Evolutionary conservation across 2,329 filamentous ascomycete species (phyloP).

Genomic region (Pseudocercospora eumusae): DNA sequence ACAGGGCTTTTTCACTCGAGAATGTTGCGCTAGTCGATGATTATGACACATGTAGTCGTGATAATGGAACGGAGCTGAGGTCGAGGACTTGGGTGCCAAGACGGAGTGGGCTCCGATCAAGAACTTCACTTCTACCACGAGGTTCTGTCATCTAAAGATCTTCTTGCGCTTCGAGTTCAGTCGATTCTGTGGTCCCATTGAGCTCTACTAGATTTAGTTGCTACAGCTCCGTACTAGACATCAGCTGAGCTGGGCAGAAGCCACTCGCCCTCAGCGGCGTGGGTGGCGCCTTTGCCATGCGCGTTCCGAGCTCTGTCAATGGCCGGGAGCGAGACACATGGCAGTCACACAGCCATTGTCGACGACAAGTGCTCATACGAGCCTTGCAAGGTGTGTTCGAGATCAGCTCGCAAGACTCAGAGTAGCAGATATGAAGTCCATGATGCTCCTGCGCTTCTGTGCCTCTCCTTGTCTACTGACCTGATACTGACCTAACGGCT

Average conservation of each 20-base stretch:
- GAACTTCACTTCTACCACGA: too few relatives aligned
- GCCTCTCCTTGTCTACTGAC: not conserved
- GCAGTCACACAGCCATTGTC: not conserved
- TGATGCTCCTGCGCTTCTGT: not conserved
- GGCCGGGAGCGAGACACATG: not conserved
- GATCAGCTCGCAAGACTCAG: not conserved
- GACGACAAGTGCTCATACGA: not conserved
- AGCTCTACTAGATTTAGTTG: not conserved
- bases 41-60: too few relatives aligned
- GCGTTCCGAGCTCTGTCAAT: not conserved
- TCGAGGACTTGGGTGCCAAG: too few relatives aligned
- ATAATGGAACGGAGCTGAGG: too few relatives aligned
- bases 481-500: too few relatives aligned
- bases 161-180: not conserved
- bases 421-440: not conserved
- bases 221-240: not conserved
- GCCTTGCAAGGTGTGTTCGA: not conserved
- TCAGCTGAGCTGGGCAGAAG: not conserved
- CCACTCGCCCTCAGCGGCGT: conserved; percentile 5
- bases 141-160: not conserved
- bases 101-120: too few relatives aligned
- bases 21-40: too few relatives aligned
- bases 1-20: too few relatives aligned
- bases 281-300: not conserved
- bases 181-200: not conserved